Base-by-base conservation (phyloP, 345 rosid genomes). In the Hirschfeldia incana region DNA sequence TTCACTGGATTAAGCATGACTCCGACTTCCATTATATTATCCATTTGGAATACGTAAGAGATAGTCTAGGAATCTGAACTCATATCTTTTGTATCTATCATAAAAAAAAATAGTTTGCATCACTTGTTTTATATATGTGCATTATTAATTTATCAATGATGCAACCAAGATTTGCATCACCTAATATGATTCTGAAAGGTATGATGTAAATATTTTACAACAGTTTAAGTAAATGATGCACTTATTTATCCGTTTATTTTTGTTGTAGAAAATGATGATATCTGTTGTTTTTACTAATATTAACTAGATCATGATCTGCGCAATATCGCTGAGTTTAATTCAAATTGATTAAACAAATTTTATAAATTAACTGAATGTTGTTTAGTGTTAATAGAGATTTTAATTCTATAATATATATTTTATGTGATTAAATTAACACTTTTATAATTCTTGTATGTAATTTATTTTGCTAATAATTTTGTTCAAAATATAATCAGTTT, bases 1-100 rank as follows among this genome's bases (percentile, higher is more conserved):
- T 90, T 75, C 70, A 80, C 10, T 92, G 97, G 97, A 65, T 86
- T 64, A 84, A 90, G 1, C 88, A 79, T 29, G 83, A 87, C 60
- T 76, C 87, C n/a, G 80, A 74, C 4, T 92, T 92, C 73, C 85
- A 85, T 46, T 92, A 82, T 67, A 70, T 84, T 62, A 84, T 92
- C 63, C 85, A 88, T 55, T 82, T 83, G 49, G 84, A 88, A 37
- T 46, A 84, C 11, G 76, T 83, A 7, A 67, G 79, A 67, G 85
- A 65, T 44, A 76, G 76, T 65, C 60, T 16, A 16, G 7, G 15
- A 65, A 65, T 64, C 3, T 71, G 60, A 78, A 16, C 42, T 21
- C 29, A 11, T 13, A 44, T 34, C 5, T 64, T 65, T 66, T 39
- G 32, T 32, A n/a, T 29, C 9, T 5, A 12, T 61, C 3, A 44